Conservation (phyloP, 1,284 basidiomycete species). For the Xanthoconium separans region DNA sequence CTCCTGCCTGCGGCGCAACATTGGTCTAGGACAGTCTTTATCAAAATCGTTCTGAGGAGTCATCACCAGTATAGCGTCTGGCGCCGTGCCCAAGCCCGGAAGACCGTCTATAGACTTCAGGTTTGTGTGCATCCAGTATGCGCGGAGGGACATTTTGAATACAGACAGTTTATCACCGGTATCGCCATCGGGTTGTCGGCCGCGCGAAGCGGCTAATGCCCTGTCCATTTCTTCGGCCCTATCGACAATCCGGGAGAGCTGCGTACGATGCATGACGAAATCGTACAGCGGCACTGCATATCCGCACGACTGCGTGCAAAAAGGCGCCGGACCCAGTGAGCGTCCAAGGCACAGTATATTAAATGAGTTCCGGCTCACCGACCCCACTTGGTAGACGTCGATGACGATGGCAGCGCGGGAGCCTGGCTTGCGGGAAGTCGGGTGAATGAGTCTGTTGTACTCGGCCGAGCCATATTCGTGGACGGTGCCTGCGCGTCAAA, state of each 20-base stretch:
- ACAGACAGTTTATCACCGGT: not conserved
- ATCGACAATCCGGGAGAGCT: conserved; percentile 32
- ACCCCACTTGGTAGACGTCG: conserved; percentile 51
- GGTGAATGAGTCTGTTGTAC: conserved; percentile 36
- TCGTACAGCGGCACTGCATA: conserved; percentile 50
- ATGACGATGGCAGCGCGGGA: conserved; percentile 48
- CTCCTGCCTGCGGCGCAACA: conserved; percentile 1
- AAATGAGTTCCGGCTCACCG: conserved; percentile 36
- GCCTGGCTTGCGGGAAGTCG: conserved; percentile 45
- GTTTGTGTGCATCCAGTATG: conserved; percentile 48
- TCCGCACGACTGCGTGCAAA: conserved; percentile 48
- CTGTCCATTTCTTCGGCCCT: conserved; percentile 34
- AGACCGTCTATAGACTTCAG: conserved; percentile 52
- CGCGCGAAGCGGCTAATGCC: not conserved
- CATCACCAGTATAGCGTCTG: conserved; percentile 15
- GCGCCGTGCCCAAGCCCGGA: conserved; percentile 34
- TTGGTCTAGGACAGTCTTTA: conserved; percentile 8
- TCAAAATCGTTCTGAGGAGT: conserved; percentile 20
- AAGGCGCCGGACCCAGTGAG: not conserved
- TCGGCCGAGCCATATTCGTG: conserved; percentile 51
- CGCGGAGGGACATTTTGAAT: conserved; percentile 37
- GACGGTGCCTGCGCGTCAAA: conserved; percentile 45
- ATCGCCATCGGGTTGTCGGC: not conserved
- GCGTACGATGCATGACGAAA: conserved; percentile 46
- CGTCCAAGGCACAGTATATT: not conserved